Conservation (phyloP, 2,329 filamentous ascomycete species). For the Epichloe brachyelytri region DNA sequence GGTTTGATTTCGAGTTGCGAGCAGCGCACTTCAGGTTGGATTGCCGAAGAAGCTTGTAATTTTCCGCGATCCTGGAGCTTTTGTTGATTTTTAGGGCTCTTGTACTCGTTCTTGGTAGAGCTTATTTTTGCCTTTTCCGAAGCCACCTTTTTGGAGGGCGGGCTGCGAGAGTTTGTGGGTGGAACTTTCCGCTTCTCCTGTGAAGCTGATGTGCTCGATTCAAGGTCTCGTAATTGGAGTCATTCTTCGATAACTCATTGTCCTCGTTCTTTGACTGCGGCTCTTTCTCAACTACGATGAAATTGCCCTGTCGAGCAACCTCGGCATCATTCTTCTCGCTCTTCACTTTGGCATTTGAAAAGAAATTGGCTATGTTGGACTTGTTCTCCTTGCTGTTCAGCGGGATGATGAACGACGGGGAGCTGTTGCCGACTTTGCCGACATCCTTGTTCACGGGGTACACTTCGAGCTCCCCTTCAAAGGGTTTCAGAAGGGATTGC, state of each 20-base stretch:
- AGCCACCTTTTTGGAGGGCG: slow-evolving; percentile 16
- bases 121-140: slow-evolving; percentile 22
- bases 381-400: slow-evolving; percentile 80
- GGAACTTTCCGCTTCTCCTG: slow-evolving; percentile 15
- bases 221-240: neutral
- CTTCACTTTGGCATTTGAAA: slow-evolving; percentile 45
- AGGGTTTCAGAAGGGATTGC: slow-evolving; percentile 69
- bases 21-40: slow-evolving; percentile 15
- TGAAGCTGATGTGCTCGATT: neutral
- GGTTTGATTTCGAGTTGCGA: neutral
- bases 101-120: slow-evolving; percentile 27
- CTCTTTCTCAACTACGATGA: neutral
- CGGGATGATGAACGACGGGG: slow-evolving; percentile 69
- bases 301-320: neutral
- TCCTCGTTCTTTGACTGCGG: neutral
- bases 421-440: slow-evolving; percentile 89
- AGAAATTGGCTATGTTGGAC: slow-evolving; percentile 89
- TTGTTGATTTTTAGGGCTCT: slow-evolving; percentile 58
- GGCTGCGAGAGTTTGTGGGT: slow-evolving; percentile 6
- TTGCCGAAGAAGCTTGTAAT: slow-evolving; percentile 86
- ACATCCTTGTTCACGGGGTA: slow-evolving; percentile 84
- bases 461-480: slow-evolving; percentile 62
- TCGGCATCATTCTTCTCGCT: neutral
- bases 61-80: slow-evolving; percentile 32
- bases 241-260: neutral